Evolutionary conservation across 768 basidiomycete species (phyloP).

Genomic region (Mycena rosella): DNA sequence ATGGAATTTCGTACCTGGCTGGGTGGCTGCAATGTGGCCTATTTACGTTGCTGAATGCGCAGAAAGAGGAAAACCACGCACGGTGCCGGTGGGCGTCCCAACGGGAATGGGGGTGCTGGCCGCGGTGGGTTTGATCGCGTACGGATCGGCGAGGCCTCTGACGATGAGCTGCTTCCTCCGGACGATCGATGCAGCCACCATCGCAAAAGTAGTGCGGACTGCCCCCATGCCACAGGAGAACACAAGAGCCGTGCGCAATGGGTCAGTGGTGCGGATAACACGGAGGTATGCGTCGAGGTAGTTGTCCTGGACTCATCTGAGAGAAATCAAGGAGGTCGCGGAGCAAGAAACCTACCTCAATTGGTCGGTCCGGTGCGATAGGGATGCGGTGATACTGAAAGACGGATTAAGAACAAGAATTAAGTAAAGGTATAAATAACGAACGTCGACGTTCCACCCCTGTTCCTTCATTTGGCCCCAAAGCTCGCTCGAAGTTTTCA

Average conservation of each 20-base stretch:
- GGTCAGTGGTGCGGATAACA: constrained; percentile 85
- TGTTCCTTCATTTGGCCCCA: constrained; percentile 83
- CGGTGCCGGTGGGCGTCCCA: constrained; percentile 47
- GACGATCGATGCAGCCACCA: constrained; percentile 93
- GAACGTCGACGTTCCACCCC: constrained; percentile 94
- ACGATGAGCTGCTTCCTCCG: constrained; percentile 80
- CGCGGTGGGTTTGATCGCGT: constrained; percentile 55
- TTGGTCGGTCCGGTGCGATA: constrained; percentile 92
- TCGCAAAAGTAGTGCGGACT: constrained; percentile 95
- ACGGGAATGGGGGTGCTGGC: constrained; percentile 18
- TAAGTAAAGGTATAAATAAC: constrained; percentile 38
- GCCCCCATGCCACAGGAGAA: constrained; percentile 99
- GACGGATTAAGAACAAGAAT: constrained; percentile 31
- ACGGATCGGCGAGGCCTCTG: constrained; percentile 83
- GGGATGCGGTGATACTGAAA: constrained; percentile 90
- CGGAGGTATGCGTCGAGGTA: constrained; percentile 94
- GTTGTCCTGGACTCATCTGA: constrained; percentile 71
- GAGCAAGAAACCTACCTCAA: constrained; percentile 60
- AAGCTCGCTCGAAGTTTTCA: constrained; percentile 90
- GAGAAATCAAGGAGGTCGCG: not conserved
- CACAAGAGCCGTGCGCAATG: constrained; percentile 83
- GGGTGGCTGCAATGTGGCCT: constrained; percentile 36
- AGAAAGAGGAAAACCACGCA: constrained; percentile 23
- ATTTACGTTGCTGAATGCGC: not conserved
- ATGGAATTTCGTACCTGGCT: constrained; percentile 22